Conservation (phyloP, 164 flowering plant genomes). For the Magnolia officinalis region DNA sequence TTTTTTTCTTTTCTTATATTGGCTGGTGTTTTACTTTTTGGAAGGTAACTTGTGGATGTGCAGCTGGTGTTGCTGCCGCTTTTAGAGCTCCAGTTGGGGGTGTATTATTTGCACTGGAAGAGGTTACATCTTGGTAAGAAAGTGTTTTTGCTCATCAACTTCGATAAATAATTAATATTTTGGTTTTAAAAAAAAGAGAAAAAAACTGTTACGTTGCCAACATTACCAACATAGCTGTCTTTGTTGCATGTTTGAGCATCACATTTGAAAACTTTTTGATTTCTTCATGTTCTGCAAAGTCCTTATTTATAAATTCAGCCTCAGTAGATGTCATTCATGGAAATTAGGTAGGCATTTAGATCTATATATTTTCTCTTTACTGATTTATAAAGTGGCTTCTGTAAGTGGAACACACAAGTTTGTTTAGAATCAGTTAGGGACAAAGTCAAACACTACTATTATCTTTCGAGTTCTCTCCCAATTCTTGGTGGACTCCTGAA, state of each 20-base stretch:
- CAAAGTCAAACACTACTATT: no score
- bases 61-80: constrained; percentile 99
- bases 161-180: not conserved
- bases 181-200: not conserved
- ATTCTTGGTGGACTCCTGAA: no score
- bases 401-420: no score
- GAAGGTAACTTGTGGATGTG: constrained; percentile 99
- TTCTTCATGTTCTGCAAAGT: not conserved
- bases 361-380: no score
- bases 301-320: not conserved
- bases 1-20: constrained; percentile 27
- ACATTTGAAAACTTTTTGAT: no score
- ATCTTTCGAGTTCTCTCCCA: no score
- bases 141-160: not conserved
- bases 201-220: not conserved
- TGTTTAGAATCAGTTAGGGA: no score
- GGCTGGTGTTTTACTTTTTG: constrained; percentile 36
- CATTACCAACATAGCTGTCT: no score
- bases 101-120: constrained; percentile 95
- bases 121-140: constrained; percentile 92
- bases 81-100: constrained; percentile 99
- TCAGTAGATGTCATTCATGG: not conserved
- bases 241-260: no score
- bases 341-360: not conserved
- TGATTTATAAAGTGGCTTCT: no score